Conservation (phyloP, 306 rosid genomes). For the Quercus agrifolia region DNA sequence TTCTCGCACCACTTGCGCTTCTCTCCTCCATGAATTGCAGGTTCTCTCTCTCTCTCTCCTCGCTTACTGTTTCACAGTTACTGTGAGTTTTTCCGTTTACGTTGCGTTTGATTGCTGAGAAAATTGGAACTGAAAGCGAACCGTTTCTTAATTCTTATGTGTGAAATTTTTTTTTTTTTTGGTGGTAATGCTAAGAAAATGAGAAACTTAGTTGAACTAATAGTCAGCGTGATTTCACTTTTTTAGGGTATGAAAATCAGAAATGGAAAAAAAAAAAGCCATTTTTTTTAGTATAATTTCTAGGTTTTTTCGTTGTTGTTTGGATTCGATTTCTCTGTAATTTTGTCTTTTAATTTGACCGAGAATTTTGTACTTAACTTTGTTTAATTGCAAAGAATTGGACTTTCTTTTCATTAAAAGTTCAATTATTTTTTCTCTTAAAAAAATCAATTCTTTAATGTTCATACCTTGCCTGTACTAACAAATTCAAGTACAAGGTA, state of each 20-base stretch:
- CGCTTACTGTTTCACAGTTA: neutral
- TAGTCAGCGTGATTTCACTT: neutral
- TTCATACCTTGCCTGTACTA: neutral
- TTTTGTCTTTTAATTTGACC: neutral
- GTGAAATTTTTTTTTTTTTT: neutral
- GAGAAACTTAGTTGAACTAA: neutral
- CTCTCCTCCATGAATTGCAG: slow-evolving; percentile 88
- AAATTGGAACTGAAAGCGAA: neutral
- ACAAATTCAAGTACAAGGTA: neutral
- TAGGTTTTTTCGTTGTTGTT: neutral
- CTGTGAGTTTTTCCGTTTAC: neutral
- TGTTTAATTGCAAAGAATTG: neutral
- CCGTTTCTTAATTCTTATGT: neutral
- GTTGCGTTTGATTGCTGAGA: neutral
- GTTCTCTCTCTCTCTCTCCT: slow-evolving; percentile 23
- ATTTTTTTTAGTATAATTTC: neutral
- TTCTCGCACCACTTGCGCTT: slow-evolving; percentile 89
- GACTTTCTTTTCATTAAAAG: neutral
- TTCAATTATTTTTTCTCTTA: neutral
- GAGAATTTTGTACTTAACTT: neutral
- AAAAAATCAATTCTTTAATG: neutral
- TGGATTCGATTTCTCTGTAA: neutral
- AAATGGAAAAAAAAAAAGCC: neutral
- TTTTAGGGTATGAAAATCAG: neutral
- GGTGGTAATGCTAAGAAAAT: neutral